Evolutionary conservation across 2,329 filamentous ascomycete species (phyloP).

Genomic region (Exophiala sp.): DNA sequence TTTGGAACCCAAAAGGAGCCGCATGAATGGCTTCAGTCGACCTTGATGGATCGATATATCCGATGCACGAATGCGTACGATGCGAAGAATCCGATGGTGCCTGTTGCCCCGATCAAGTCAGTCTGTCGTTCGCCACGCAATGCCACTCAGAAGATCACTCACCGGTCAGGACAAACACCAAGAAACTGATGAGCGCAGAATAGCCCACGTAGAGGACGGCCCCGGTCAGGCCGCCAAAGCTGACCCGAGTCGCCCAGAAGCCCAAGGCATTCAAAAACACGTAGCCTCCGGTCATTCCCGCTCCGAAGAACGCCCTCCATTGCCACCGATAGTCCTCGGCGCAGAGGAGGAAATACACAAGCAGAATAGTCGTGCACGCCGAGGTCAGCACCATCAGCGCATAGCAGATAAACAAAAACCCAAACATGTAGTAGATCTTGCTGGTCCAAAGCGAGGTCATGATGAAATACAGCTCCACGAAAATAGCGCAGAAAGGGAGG

Average conservation of each 20-base stretch:
- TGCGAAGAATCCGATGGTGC: constrained; percentile 90
- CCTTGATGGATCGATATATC: constrained; percentile 97
- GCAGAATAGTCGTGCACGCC: constrained; percentile 82
- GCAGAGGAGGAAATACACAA: constrained; percentile 95
- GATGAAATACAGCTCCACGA: constrained; percentile 98
- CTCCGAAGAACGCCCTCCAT: constrained; percentile 88
- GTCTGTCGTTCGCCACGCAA: too few relatives aligned
- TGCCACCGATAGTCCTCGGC: constrained; percentile 99
- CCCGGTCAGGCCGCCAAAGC: constrained; percentile 75
- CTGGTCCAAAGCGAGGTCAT: constrained; percentile 99
- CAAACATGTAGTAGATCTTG: constrained; percentile 99
- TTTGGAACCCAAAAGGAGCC: not conserved
- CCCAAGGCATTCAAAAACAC: constrained; percentile 87
- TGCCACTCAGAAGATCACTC: constrained; percentile 42
- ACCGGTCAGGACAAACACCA: constrained; percentile 95
- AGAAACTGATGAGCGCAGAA: constrained; percentile 76
- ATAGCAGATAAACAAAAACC: constrained; percentile 96
- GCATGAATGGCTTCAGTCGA: constrained; percentile 56
- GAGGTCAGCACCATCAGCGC: constrained; percentile 95
- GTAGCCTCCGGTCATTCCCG: constrained; percentile 83
- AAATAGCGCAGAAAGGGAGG: constrained; percentile 91
- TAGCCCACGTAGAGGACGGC: constrained; percentile 92
- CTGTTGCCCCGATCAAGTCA: constrained; percentile 42
- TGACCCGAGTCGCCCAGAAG: constrained; percentile 84
- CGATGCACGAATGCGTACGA: constrained; percentile 91